Evolutionary conservation across 306 rosid genomes (phyloP).

Genomic region (Gynostemma pentaphyllum): DNA sequence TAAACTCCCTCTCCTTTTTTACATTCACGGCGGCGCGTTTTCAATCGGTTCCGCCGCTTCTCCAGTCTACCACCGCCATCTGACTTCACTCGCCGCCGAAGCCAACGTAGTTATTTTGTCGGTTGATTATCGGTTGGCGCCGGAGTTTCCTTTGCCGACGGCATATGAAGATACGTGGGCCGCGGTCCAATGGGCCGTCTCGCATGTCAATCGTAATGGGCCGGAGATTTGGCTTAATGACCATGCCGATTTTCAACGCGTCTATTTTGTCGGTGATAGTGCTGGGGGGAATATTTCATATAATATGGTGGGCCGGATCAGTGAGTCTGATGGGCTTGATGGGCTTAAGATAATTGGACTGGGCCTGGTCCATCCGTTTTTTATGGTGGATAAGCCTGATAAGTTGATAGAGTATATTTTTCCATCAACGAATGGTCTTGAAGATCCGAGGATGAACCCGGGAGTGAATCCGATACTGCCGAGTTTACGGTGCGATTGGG

Average conservation of each 20-base stretch:
- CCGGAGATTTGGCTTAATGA: conserved; percentile 18
- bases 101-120: conserved; percentile 20
- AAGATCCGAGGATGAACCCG: conserved; percentile 25
- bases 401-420: conserved; percentile 15
- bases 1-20: conserved; percentile 22
- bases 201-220: conserved; percentile 7
- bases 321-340: not conserved
- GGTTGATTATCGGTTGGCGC: conserved; percentile 19
- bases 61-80: conserved; percentile 13
- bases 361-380: conserved; percentile 19
- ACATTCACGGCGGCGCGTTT: conserved; percentile 36
- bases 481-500: conserved; percentile 11
- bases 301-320: conserved; percentile 12
- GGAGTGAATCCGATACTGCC: conserved; percentile 17
- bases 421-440: conserved; percentile 15
- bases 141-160: conserved; percentile 22
- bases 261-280: conserved; percentile 23
- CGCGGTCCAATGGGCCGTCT: conserved; percentile 15
- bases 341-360: conserved; percentile 8
- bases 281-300: conserved; percentile 22
- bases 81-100: conserved; percentile 1
- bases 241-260: conserved; percentile 10
- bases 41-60: conserved; percentile 16
- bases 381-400: conserved; percentile 5
- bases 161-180: conserved; percentile 24